Evolutionary conservation across 2,329 filamentous ascomycete genomes (phyloP), one percentile per base, ranked within the genome.

Genomic region (Cylindrodendrum hubeiense): DNA sequence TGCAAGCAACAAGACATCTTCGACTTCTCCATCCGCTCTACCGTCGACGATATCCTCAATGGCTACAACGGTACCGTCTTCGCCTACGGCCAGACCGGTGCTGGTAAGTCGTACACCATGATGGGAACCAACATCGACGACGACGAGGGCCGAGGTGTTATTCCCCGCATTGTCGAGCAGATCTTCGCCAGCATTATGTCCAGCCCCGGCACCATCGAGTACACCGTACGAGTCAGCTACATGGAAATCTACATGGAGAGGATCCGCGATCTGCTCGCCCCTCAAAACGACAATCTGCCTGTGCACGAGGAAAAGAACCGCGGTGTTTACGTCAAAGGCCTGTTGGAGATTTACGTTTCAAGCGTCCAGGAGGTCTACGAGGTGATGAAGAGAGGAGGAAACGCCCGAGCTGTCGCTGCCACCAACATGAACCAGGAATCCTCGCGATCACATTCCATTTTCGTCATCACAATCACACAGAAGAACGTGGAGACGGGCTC

Each of bases 181-280:
- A 98, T 98, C 78, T 98, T 98, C 79, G 91, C 93, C 74, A 97
- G 93, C 82, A 98, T 98, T 79, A 87, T 98, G 82, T 90, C 93
- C 22, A 97, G 94, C 74, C 93, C 95, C 46, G 91, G 91, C 75
- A 97, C 93, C 72, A 98, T 98, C 79, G 96, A 98, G 82, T 98
- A 98, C 81, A 98, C 95, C n/a, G 95, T 99, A 57, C 90, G 95
- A 61, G 95, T 98, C 77, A 97, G 94, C 81, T 98, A 98, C 82
- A 98, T 99, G 95, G 96, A 99, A 82, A 98, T 99, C 70, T 99
- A 99, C 85, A 99, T 98, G 96, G 96, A 99, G 84, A 90, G 93
- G 73, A 98, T 99, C 79, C 90, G 95, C 75, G 96, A 99, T 89
- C 83, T 99, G 76, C 84, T 99, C 69, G 90, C 92, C 24, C 96